phyloP scores from a whole-genome alignment of 106 monocot species.

The Narthecium ossifragum region DNA sequence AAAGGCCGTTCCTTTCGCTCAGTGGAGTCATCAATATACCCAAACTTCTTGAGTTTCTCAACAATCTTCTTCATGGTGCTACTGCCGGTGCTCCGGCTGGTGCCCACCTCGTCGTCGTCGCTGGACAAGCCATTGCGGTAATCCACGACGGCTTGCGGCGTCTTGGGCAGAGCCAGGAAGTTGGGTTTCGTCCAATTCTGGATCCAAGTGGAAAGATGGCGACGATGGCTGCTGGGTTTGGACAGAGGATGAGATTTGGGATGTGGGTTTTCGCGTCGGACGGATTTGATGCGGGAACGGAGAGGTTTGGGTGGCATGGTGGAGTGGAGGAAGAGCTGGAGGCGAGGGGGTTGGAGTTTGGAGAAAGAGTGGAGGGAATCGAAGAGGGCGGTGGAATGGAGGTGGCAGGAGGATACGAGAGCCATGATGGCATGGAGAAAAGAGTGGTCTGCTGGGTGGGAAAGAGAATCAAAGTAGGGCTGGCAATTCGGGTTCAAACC shows the following conservation, averaged over 20 bases:
- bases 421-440: too few species aligned
- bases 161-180: constrained; percentile 22
- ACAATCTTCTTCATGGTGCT: constrained; percentile 81
- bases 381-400: constrained; percentile 25
- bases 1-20: constrained; percentile 18
- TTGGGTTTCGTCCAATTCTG: constrained; percentile 22
- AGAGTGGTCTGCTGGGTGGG: too few species aligned
- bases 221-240: background rate
- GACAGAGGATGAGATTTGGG: background rate
- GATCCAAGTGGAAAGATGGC: constrained; percentile 21
- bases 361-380: too few species aligned
- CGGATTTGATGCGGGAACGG: constrained; percentile 4
- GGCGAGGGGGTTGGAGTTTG: too few species aligned
- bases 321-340: constrained; percentile 10
- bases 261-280: background rate
- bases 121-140: constrained; percentile 44
- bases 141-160: constrained; percentile 26
- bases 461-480: too few species aligned
- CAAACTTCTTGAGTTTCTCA: constrained; percentile 64
- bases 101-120: constrained; percentile 67
- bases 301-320: constrained; percentile 8
- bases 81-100: constrained; percentile 58
- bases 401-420: constrained; percentile 17
- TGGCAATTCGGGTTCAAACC: too few species aligned
- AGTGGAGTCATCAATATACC: constrained; percentile 54